These are phyloP conservation scores for Exophiala alcalophila DNA, from an alignment of 2,329 filamentous ascomycete genomes.

Conservation along the genomic window DNA sequence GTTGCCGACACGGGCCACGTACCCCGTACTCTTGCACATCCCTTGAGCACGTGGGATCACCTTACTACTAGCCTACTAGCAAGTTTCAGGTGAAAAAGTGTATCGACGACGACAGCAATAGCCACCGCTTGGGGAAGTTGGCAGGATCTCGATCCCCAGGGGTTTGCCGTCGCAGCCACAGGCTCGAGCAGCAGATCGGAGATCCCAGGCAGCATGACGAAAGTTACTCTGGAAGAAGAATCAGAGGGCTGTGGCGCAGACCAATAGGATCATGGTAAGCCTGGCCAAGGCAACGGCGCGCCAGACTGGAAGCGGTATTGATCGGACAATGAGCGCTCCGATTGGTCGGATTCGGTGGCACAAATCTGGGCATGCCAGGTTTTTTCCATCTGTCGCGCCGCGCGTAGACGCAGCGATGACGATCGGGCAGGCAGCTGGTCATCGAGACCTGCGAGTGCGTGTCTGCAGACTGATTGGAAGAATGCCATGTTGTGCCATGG, in stretches of 20 bases:
- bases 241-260: constrained; percentile 11
- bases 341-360: background rate
- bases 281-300: no score
- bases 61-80: no score
- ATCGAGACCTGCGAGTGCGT: constrained; percentile 6
- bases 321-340: background rate
- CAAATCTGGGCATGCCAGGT: background rate
- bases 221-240: background rate
- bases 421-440: constrained; percentile 6
- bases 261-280: constrained; percentile 11
- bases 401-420: constrained; percentile 1
- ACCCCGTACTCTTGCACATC: no score
- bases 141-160: no score
- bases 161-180: no score
- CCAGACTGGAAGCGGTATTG: background rate
- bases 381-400: constrained; percentile 2
- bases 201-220: background rate
- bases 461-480: constrained; percentile 7
- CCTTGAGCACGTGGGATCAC: no score
- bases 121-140: no score
- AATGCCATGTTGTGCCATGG: constrained; percentile 9
- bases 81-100: no score
- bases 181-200: constrained; percentile 4
- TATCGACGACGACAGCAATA: no score
- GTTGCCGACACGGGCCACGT: no score